Conservation (phyloP, 345 rosid species). For the Rhizophora mangle region DNA sequence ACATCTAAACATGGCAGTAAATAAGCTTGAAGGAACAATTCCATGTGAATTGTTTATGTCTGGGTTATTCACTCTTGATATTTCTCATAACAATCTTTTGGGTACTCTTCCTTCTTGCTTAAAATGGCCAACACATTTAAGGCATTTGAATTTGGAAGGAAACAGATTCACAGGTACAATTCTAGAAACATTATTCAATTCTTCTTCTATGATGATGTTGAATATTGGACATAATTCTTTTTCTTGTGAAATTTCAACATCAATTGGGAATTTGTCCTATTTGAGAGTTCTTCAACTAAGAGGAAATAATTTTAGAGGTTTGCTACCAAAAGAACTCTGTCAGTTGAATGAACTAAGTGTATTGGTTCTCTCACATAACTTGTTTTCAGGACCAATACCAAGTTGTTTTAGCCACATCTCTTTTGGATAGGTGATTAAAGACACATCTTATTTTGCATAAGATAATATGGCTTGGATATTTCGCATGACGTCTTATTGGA, state of each 20-base stretch:
- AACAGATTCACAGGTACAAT: neutral
- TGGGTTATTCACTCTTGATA: neutral
- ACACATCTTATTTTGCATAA: too few species aligned
- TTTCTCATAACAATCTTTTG: conserved; percentile 1
- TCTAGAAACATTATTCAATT: neutral
- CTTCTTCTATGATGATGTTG: neutral
- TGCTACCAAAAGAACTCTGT: too few species aligned
- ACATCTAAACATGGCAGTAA: neutral
- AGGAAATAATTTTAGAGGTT: too few species aligned
- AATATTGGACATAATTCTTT: neutral
- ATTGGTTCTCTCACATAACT: conserved; percentile 3
- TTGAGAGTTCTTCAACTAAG: too few species aligned
- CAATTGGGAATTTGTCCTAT: too few species aligned
- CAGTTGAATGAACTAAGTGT: too few species aligned
- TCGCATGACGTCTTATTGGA: neutral
- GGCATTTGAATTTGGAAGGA: neutral
- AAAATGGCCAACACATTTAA: neutral
- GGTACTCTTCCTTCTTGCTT: conserved; percentile 4
- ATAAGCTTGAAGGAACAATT: too few species aligned
- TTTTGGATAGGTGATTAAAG: neutral
- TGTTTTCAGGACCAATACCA: conserved; percentile 2
- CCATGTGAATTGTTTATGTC: neutral
- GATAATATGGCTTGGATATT: too few species aligned
- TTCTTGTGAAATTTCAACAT: too few species aligned
- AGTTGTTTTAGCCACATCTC: neutral